These are phyloP conservation scores for Anastatica hierochuntica DNA, from an alignment of 345 rosid species.

Conservation along the genomic window DNA sequence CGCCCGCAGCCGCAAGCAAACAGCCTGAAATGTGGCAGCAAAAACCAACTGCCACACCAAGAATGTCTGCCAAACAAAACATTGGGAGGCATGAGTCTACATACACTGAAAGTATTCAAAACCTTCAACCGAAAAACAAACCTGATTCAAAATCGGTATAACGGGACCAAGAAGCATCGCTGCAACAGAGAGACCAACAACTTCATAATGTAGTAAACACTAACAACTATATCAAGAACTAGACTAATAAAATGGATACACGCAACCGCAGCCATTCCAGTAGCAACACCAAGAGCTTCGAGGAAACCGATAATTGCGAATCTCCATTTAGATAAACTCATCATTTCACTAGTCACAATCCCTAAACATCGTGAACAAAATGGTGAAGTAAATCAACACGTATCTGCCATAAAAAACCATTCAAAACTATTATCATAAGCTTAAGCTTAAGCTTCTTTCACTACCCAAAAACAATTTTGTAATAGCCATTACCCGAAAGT, in stretches of 20 bases:
- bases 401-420: conserved; percentile 50
- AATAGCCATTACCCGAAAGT: too few species aligned
- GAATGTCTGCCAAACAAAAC: conserved; percentile 50
- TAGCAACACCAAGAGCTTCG: conserved; percentile 69
- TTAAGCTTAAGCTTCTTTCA: too few species aligned
- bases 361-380: conserved; percentile 47
- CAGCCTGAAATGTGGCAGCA: conserved; percentile 63
- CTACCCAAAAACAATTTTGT: too few species aligned
- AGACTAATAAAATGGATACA: too few species aligned
- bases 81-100: background rate
- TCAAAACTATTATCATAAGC: too few species aligned
- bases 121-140: conserved; percentile 15
- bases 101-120: background rate
- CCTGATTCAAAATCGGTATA: conserved; percentile 80
- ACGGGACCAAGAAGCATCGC: conserved; percentile 92
- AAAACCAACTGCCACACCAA: conserved; percentile 79
- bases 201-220: too few species aligned
- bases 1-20: conserved; percentile 67
- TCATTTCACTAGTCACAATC: too few species aligned
- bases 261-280: conserved; percentile 96
- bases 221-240: too few species aligned
- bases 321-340: conserved; percentile 48
- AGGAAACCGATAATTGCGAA: conserved; percentile 56
- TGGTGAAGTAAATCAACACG: conserved; percentile 57
- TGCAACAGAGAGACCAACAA: conserved; percentile 25